phyloP scores from a whole-genome alignment of 2,329 filamentous ascomycete genomes.

The Trichoderma sp. region DNA sequence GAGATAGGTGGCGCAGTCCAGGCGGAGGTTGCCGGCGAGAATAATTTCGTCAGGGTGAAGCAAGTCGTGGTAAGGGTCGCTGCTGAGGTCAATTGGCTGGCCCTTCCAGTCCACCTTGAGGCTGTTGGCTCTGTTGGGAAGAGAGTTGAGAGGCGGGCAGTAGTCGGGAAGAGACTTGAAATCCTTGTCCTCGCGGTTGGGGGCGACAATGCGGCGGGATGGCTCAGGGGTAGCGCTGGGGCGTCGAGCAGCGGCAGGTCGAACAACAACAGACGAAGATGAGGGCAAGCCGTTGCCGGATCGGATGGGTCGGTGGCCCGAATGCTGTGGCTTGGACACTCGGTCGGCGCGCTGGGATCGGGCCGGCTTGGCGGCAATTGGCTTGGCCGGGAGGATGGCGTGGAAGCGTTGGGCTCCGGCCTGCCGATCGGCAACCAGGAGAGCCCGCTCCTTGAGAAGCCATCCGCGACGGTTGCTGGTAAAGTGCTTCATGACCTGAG shows the following conservation, averaged over 20 bases:
- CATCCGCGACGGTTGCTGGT: conserved; percentile 47
- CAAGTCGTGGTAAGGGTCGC: conserved; percentile 67
- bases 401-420: conserved; percentile 43
- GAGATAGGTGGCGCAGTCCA: conserved; percentile 86
- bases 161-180: conserved; percentile 71
- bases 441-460: conserved; percentile 52
- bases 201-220: conserved; percentile 54
- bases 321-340: conserved; percentile 39
- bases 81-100: conserved; percentile 71
- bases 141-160: conserved; percentile 67
- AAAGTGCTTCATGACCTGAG: conserved; percentile 52
- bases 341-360: conserved; percentile 37
- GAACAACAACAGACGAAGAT: conserved; percentile 30
- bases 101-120: conserved; percentile 90
- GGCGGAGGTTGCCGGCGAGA: conserved; percentile 75
- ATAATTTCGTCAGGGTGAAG: conserved; percentile 78
- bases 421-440: conserved; percentile 50
- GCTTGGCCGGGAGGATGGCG: conserved; percentile 47
- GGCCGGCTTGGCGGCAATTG: conserved; percentile 32
- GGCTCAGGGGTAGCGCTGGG: conserved; percentile 53
- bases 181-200: conserved; percentile 80
- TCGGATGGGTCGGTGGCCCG: conserved; percentile 41
- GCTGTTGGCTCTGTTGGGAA: conserved; percentile 66
- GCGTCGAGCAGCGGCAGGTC: conserved; percentile 35
- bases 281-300: conserved; percentile 29